Base-by-base conservation (phyloP, 768 basidiomycete species). In the Neoboletus magnificus region DNA sequence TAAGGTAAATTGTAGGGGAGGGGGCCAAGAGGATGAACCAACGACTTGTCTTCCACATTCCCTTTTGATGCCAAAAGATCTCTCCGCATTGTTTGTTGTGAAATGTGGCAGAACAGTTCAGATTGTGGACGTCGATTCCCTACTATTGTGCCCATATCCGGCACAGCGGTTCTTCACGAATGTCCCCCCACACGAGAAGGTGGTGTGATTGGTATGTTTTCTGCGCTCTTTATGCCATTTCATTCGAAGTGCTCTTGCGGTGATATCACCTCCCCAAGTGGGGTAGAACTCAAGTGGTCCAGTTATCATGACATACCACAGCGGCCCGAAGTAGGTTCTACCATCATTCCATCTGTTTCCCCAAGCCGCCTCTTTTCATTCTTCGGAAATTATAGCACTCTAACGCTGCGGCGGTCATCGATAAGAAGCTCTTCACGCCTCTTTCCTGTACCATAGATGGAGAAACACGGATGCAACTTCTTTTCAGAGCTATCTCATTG, bases 31-130 rank as follows among this genome's bases (percentile, higher is more conserved):
- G 46, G 54, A 55, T 49, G 55, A 41, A 46, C 42, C 13, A 43
- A 43, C 49, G 30, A 25, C 39, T 53, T 46, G 47, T 54, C 40
- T 40, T n/a, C 43, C 41, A 45, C 53, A 23, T 52, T 47, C 56
- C 56, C 57, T 68, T 68, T 66, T 69, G 60, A 68, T 48, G 46
- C 62, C 55, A 4, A 58, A 45, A 53, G 25, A 46, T 52, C 43
- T 50, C 61, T 55, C 59, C 57, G 55, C 59, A 56, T 69, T 69
- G 68, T 70, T 69, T 70, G 64, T 68, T 67, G 68, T 66, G 68
- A 66, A 68, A 59, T 62, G 64, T 68, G 55, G 46, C 45, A 58
- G 50, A 48, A 54, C 53, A 61, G 27, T 52, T 45, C 41, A 45
- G 41, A 42, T 54, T 55, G 58, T 65, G 67, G 66, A 60, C 43